Conservation (phyloP, 805 yeast genomes). For the Sugiyamaella qingdaonensis region DNA sequence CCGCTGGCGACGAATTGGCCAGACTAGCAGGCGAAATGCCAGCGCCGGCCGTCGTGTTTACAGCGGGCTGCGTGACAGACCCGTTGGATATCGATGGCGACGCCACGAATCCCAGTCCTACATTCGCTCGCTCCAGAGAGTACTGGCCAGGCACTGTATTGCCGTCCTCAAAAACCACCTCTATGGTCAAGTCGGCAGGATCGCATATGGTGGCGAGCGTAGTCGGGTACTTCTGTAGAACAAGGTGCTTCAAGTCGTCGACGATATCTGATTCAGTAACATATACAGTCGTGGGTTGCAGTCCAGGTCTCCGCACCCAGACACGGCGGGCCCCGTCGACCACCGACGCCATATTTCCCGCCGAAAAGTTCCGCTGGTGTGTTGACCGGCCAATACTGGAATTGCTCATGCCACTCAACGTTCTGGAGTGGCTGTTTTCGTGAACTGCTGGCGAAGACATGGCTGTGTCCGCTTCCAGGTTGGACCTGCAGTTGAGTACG, state of each 20-base stretch:
- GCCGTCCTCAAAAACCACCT: slow-evolving; percentile 7
- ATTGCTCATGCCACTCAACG: not conserved
- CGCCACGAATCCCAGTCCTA: not conserved
- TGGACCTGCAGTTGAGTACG: not conserved
- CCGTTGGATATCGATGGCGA: not conserved
- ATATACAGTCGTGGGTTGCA: slow-evolving; percentile 61
- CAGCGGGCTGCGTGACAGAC: not conserved
- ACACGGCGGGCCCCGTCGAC: slow-evolving; percentile 25
- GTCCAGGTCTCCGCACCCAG: slow-evolving; percentile 36
- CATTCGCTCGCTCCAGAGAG: not conserved
- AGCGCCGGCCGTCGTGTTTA: not conserved
- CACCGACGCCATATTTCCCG: not conserved
- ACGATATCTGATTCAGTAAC: slow-evolving; percentile 62
- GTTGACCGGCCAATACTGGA: not conserved
- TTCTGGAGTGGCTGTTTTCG: not conserved
- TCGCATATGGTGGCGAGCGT: slow-evolving; percentile 58
- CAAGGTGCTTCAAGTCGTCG: slow-evolving; percentile 73
- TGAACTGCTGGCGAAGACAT: not conserved
- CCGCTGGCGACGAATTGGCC: not conserved
- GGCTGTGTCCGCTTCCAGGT: not conserved
- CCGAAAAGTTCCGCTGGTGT: not conserved
- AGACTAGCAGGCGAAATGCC: not conserved
- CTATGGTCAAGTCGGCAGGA: slow-evolving; percentile 55
- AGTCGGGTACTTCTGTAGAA: slow-evolving; percentile 63
- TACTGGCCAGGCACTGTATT: no score